Base-by-base conservation (phyloP, 495 filamentous ascomycete genomes). In the Durotheca rogersii region DNA sequence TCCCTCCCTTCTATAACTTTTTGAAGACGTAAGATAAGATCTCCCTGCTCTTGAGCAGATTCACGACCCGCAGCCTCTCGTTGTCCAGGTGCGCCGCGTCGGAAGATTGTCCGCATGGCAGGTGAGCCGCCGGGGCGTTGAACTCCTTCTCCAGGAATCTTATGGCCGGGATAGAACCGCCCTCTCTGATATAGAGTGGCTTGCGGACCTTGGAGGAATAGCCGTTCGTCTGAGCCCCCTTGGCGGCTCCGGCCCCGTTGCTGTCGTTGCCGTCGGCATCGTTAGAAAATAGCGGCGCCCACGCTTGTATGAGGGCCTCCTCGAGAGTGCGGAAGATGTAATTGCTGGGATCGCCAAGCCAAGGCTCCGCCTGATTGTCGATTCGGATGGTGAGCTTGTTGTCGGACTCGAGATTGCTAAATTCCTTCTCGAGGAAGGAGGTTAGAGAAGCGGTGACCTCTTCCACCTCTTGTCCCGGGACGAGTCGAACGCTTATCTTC, bases 141-240 rank as follows among this genome's bases (percentile, higher is more conserved):
- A 97, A 97, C 60, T 95, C 90, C 70, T 95, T 93, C 66, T 98
- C 93, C 36, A 98, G 66, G 66, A 97, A 97, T 7, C 93, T 74
- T 47, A 96, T 95, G 0, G 88, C 84, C 1, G 94, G 91, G 55
- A 98, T 97, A 0, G 86, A 91, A 2, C 93, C 93, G 2, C 93
- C 93, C 71, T 98, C 93, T 7, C 93, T 82, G 60, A 98, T 98
- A 66, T 94, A 98, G 15, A 98, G 77, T 34, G 86, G 86, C 41
- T 77, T 81, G 5, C 70, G 51, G 6, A 63, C 64, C 59, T 70
- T 76, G 7, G 60, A 39, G 9, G 29, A 37, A 3, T 39, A 23
- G 11, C 55, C 46, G 12, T 47, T 58, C 7, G n/a, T 10, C 3
- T 31, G 9, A 7, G 2, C 7, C n/a, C 27, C 32, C 17, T 47